Base-by-base conservation (phyloP, 805 yeast genomes). In the Schwanniomyces occidentalis region DNA sequence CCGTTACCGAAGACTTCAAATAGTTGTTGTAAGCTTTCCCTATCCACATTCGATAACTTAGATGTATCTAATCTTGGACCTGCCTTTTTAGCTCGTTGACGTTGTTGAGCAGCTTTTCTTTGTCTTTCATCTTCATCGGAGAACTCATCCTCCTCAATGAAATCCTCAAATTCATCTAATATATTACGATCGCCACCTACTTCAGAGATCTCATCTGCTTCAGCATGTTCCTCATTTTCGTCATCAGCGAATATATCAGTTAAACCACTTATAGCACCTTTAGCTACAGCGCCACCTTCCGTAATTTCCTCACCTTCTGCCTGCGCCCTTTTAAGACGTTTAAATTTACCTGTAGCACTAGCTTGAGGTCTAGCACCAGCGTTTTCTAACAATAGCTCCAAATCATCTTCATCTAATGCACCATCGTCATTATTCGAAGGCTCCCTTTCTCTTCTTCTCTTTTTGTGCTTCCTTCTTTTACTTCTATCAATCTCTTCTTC, bases 1-100 rank as follows among this genome's bases (percentile, higher is more conserved):
- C 99, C 99, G 58, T 89, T 95, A 46, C 99, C 99, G 56, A 93
- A 93, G 9, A 93, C 87, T 57, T 93, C 99, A 52, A 81, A 89
- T 54, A 93, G 76, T 60, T 91, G 97, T 52, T 88, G 93, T 45
- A 91, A 76, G 56, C 87, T 86, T 51, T 93, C 98, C 36, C 93
- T 82, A 49, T 93, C 96, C 65, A 51, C 86, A 74, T 42, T 76
- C 1, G 82, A 71, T 25, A 78, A 65, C 46, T 77, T 78, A 4
- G 79, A 68, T 8, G 84, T 78, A 48, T 76, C 74, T 58, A 78
- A 64, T 48, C 74, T 55, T 16, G 71, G 71, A 3, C 67, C 69
- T 38, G 54, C 47, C 40, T 53, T 53, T 35, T 54, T 54, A 12
- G 57, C 53, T 32, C 56, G 52, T 45, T 61, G 62, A 16, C 66